Base-by-base conservation (phyloP, 208 protist species). In the Balamuthia mandrillaris region DNA sequence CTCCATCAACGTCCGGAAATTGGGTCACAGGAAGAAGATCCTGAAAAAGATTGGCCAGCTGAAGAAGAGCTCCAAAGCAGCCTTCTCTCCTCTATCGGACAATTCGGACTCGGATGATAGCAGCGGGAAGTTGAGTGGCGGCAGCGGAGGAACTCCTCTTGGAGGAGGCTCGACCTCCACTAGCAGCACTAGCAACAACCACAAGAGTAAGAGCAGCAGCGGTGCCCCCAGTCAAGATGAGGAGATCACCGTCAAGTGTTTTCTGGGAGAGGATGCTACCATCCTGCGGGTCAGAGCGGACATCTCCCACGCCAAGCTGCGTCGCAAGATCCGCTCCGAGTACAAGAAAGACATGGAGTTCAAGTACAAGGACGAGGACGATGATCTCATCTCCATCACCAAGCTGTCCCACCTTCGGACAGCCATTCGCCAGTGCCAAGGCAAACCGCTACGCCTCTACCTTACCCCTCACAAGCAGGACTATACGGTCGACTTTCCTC, bases 331-430 rank as follows among this genome's bases (percentile, higher is more conserved):
- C 5, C 35, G 45, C 24, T 24, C 74, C 0, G 74, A 82, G 51
- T 82, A 82, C 37, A 82, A 82, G 52, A 82, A 82, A 52, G 74
- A 82, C 3, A 82, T 82, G 74, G 74, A 65, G 35, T 45, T 82
- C 29, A 18, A n/a, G 51, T 82, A 49, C 74, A 82, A 82, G 51
- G 74, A 82, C 51, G 29, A 24, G 18, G 74, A 82, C 39, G 74
- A 52, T 39, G 74, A 82, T 21, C 35, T 82, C n/a, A 61, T 82
- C 18, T 39, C 74, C 37, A 82, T 82, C 49, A 82, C 74, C 31
- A 82, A 82, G 74, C 21, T 52, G 7, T 16, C 74, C 14, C 74
- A 82, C 29, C 54, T 82, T 10, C 58, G 65, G n/a, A 52, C 74
- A 21, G 74, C 74, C 0, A 82, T 82, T 10, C 58, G 31, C 51